These are phyloP conservation scores for Lagerstroemia speciosa DNA, from an alignment of 345 rosid genomes.

Conservation along the genomic window DNA sequence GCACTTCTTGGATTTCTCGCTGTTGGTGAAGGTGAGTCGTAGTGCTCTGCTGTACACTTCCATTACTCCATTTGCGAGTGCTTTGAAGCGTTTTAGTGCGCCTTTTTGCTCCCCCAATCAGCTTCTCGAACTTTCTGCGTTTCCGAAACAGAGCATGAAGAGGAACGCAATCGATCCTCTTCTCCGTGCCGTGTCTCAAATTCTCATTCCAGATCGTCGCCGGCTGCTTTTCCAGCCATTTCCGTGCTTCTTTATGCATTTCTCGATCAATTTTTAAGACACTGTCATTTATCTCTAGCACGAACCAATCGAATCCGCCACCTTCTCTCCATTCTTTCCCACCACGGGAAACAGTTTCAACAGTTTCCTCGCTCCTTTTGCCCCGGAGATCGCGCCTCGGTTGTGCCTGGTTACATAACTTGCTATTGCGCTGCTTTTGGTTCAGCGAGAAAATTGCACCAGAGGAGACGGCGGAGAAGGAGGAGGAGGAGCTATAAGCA, in stretches of 20 bases:
- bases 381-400: neutral
- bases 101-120: too few relatives aligned
- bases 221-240: neutral
- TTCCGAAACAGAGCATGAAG: too few relatives aligned
- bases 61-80: neutral
- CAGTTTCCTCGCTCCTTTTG: neutral
- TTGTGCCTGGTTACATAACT: too few relatives aligned
- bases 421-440: too few relatives aligned
- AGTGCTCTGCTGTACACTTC: neutral
- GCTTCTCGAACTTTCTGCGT: too few relatives aligned
- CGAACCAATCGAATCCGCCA: neutral
- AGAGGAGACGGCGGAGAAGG: slow-evolving; percentile 4
- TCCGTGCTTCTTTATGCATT: neutral
- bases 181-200: neutral
- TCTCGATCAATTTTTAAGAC: too few relatives aligned
- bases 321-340: neutral
- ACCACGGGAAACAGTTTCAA: neutral
- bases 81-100: neutral
- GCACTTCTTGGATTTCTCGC: neutral
- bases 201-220: neutral
- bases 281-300: neutral
- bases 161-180: neutral
- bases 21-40: neutral
- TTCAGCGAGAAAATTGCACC: too few relatives aligned
- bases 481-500: neutral